A percentile compares a stretch with the other conserved stretches of the same genome.
Evolutionary conservation across 495 filamentous ascomycete genomes (phyloP).

Genomic region (Xylaria bambusicola): DNA sequence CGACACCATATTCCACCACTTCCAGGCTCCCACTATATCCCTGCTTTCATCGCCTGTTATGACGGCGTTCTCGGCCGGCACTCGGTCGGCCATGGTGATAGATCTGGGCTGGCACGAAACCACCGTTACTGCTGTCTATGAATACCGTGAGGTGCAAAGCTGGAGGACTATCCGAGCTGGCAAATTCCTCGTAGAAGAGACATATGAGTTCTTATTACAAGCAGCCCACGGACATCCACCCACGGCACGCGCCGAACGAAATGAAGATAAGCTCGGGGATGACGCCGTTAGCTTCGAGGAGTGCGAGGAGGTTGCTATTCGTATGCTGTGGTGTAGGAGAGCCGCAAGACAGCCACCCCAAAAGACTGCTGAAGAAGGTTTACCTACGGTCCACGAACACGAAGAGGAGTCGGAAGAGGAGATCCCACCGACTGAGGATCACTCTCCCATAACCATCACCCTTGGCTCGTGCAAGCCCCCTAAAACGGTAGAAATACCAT

Average conservation of each 20-base stretch:
- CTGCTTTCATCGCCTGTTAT: slow-evolving; percentile 74
- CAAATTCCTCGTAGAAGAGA: slow-evolving; percentile 66
- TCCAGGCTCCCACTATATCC: slow-evolving; percentile 79
- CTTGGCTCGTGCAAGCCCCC: slow-evolving; percentile 50
- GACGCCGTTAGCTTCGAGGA: slow-evolving; percentile 63
- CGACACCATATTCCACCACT: slow-evolving; percentile 73
- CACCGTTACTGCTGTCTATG: slow-evolving; percentile 76
- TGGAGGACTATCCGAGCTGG: slow-evolving; percentile 72
- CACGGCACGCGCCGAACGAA: slow-evolving; percentile 19
- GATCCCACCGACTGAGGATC: slow-evolving; percentile 25
- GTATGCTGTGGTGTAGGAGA: slow-evolving; percentile 75
- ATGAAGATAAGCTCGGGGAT: slow-evolving; percentile 34
- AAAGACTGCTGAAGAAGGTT: slow-evolving; percentile 31
- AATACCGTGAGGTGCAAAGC: slow-evolving; percentile 76
- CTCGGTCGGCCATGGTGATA: slow-evolving; percentile 77
- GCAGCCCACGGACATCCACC: slow-evolving; percentile 27
- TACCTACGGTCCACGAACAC: slow-evolving; percentile 52
- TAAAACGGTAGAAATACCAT: slow-evolving; percentile 61
- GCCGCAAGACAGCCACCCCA: slow-evolving; percentile 25
- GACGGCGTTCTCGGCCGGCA: slow-evolving; percentile 72
- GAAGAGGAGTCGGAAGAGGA: slow-evolving; percentile 47
- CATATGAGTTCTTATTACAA: slow-evolving; percentile 62
- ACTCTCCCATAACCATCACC: slow-evolving; percentile 45
- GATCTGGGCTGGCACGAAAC: slow-evolving; percentile 94
- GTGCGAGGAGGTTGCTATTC: slow-evolving; percentile 72